phyloP scores from a whole-genome alignment of 2,329 filamentous ascomycete species.

The Nemania bipapillata region DNA sequence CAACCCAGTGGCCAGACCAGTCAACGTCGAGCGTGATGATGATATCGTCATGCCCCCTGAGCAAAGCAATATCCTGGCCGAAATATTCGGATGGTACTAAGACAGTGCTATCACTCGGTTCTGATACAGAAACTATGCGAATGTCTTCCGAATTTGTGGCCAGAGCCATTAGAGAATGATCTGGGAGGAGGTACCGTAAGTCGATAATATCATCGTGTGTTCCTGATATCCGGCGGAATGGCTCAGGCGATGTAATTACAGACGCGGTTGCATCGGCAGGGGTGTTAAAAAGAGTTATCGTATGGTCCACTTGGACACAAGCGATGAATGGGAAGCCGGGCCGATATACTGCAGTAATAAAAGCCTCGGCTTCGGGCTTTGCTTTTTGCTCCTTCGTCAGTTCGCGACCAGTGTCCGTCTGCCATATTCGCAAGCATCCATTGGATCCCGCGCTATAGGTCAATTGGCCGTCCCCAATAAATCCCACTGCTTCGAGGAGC shows the following conservation, averaged over 20 bases:
- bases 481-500: conserved; percentile 84
- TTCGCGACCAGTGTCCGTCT: conserved; percentile 78
- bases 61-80: conserved; percentile 84
- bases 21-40: conserved; percentile 94
- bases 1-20: conserved; percentile 97
- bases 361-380: conserved; percentile 70
- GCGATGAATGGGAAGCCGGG: conserved; percentile 75
- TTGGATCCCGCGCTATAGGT: conserved; percentile 88
- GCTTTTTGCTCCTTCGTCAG: conserved; percentile 76
- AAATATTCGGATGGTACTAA: conserved; percentile 70
- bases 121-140: conserved; percentile 79
- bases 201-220: conserved; percentile 99
- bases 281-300: conserved; percentile 75
- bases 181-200: conserved; percentile 82
- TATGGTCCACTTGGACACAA: conserved; percentile 89
- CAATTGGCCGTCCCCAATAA: conserved; percentile 74
- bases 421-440: conserved; percentile 85
- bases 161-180: conserved; percentile 83
- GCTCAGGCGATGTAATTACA: conserved; percentile 58
- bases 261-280: conserved; percentile 55
- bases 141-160: conserved; percentile 96
- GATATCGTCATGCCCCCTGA: conserved; percentile 94
- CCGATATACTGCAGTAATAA: conserved; percentile 77
- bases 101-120: conserved; percentile 50
- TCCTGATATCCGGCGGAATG: conserved; percentile 84